Evolutionary conservation across 139 green algal species (phyloP), one percentile per base, ranked within the genome.

Genomic region (Tetradesmus lagerheimii): DNA sequence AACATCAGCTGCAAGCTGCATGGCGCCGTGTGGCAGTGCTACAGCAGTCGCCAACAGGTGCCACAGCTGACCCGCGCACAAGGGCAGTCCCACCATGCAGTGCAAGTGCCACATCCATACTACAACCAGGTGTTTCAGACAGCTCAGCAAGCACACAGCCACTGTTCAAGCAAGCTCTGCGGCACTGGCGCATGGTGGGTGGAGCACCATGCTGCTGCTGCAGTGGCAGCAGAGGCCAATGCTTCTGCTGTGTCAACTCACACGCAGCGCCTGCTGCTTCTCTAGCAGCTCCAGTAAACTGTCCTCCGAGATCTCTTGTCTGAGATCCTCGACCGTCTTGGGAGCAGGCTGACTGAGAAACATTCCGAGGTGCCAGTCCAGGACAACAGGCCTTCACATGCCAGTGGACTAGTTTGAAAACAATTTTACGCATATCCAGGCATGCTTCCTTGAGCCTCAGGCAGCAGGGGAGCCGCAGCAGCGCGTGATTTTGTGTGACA

Each of bases 311-410:
- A 88, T 11, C 38, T 88, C 83, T 25, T 88, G 83, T 35, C 64
- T n/a, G 1, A 88, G 38, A 38, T 88, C 83, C 38, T 80, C 83
- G 23, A 88, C 38, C 35, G 62, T 88, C 3, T 41, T 47, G 8
- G 83, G 83, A 20, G 75, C 64, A 43, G 83, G 83, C 64, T 88
- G 83, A 5, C 27, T 88, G 23, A 88, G 16, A 27, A 88, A 43
- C 83, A 88, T 88, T 71, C 57, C 57, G 57, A 71, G 23, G 57
- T 71, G 57, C 57, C 57, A 31, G 57, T 23, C 57, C 57, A 23
- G 15, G 25, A 71, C 57, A 31, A n/a, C 9, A 71, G 23, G 8
- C 23, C 57, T 31, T n/a, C 57, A 71, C 57, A 62, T 71, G 57
- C 57, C 18, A 14, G 20, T 62, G 12, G 47, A 12, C 8, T 62